phyloP scores from a whole-genome alignment of 257 asterid species.

The Lycium ferocissimum region DNA sequence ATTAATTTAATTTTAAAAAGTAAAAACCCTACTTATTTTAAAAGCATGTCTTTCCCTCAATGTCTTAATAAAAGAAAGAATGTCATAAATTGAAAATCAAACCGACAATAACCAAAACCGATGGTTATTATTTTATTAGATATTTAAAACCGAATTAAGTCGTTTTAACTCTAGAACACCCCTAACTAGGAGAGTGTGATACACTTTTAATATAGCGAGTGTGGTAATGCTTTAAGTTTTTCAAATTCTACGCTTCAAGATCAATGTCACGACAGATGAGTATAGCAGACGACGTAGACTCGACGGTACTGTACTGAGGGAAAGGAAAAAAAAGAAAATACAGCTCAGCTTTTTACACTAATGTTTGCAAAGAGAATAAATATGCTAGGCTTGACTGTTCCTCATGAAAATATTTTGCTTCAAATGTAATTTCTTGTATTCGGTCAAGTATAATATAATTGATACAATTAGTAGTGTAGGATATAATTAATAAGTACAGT shows the following conservation, averaged over 20 bases:
- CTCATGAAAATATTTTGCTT: neutral
- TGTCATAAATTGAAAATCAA: no score
- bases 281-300: conserved; percentile 68
- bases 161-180: no score
- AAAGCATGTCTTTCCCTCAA: no score
- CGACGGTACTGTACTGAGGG: conserved; percentile 40
- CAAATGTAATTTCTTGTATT: neutral
- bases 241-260: conserved; percentile 46
- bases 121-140: no score
- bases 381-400: neutral
- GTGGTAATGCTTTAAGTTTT: neutral
- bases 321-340: neutral
- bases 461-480: neutral
- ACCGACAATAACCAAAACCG: no score
- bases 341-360: neutral
- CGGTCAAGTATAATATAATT: neutral
- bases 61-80: no score
- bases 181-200: neutral
- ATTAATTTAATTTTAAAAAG: no score
- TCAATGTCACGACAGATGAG: conserved; percentile 49
- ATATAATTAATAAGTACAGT: no score
- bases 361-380: neutral
- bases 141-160: no score
- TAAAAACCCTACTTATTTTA: no score
- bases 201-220: neutral